Evolutionary conservation across 2,329 filamentous ascomycete species (phyloP).

Genomic region (Exophiala viscosa): DNA sequence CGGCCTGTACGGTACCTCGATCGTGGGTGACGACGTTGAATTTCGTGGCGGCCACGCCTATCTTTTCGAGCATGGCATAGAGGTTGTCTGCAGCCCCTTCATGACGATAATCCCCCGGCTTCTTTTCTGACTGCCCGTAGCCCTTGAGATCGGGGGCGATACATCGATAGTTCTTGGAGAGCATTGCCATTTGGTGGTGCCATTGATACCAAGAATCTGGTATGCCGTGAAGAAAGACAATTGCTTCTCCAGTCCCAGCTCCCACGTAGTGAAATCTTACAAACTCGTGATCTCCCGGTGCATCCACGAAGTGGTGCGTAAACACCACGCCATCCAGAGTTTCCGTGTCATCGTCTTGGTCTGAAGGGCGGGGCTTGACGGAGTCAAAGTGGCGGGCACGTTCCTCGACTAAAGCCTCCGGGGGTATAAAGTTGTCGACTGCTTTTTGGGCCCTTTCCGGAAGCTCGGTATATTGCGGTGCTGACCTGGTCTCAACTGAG

Average conservation of each 20-base stretch:
- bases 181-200: conserved; percentile 11
- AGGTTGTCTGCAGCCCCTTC: conserved; percentile 11
- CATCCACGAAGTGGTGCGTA: conserved; percentile 13
- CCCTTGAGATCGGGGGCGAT: conserved; percentile 13
- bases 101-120: conserved; percentile 12
- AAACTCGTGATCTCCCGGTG: conserved; percentile 3
- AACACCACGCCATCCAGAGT: conserved; percentile 5
- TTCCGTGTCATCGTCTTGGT: conserved; percentile 13
- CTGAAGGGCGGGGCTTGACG: background rate
- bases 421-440: conserved; percentile 1
- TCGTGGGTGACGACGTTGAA: conserved; percentile 16
- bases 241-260: conserved; percentile 2
- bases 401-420: background rate
- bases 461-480: background rate
- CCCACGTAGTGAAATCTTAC: conserved; percentile 12
- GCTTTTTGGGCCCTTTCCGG: conserved; percentile 1
- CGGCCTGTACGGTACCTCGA: conserved; percentile 12
- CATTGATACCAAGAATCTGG: conserved; percentile 17
- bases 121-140: conserved; percentile 15
- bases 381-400: background rate
- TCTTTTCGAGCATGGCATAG: conserved; percentile 5
- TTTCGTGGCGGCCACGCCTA: background rate
- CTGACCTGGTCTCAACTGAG: too few species aligned
- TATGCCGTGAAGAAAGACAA: conserved; percentile 18
- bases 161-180: conserved; percentile 4